Percentiles rank a stretch among this genome's conserved stretches.
These are phyloP conservation scores for Alternaria sp. DNA, from an alignment of 2,329 filamentous ascomycete genomes.

Conservation along the genomic window DNA sequence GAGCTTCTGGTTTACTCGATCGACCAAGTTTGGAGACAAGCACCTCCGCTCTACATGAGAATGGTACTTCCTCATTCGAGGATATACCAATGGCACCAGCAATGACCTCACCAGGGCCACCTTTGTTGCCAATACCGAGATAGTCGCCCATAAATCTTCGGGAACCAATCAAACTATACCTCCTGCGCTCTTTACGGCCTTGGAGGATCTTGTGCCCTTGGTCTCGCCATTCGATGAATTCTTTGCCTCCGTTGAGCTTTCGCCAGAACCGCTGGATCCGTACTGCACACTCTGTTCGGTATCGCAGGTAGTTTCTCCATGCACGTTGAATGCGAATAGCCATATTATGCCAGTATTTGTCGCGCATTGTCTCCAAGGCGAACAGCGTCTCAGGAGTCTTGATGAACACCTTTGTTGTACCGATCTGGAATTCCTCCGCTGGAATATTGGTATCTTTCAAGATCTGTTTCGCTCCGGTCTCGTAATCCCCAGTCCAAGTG, in stretches of 20 bases:
- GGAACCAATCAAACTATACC: constrained; percentile 90
- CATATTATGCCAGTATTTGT: constrained; percentile 99
- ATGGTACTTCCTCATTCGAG: constrained; percentile 77
- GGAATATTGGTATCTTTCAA: constrained; percentile 96
- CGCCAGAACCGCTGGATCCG: constrained; percentile 96
- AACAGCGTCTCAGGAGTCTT: constrained; percentile 98
- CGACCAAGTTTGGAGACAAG: constrained; percentile 94
- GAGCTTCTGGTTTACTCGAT: constrained; percentile 90
- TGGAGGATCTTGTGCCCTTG: constrained; percentile 83
- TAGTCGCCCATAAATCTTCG: constrained; percentile 96
- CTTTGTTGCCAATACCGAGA: constrained; percentile 81
- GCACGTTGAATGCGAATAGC: constrained; percentile 95
- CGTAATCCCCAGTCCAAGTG: constrained; percentile 89
- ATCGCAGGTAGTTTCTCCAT: constrained; percentile 95
- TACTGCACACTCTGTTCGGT: constrained; percentile 89
- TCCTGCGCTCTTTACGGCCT: constrained; percentile 86
- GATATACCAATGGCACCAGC: constrained; percentile 76
- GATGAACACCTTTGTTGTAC: constrained; percentile 96
- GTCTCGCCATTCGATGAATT: constrained; percentile 87
- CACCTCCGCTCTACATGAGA: constrained; percentile 90
- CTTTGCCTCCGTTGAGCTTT: constrained; percentile 87
- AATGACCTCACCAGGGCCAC: constrained; percentile 82
- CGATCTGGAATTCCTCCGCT: constrained; percentile 94
- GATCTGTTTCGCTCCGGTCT: constrained; percentile 89
- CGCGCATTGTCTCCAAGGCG: constrained; percentile 95